Evolutionary conservation across 768 basidiomycete genomes (phyloP).

Genomic region (Ephemerocybe angulata): DNA sequence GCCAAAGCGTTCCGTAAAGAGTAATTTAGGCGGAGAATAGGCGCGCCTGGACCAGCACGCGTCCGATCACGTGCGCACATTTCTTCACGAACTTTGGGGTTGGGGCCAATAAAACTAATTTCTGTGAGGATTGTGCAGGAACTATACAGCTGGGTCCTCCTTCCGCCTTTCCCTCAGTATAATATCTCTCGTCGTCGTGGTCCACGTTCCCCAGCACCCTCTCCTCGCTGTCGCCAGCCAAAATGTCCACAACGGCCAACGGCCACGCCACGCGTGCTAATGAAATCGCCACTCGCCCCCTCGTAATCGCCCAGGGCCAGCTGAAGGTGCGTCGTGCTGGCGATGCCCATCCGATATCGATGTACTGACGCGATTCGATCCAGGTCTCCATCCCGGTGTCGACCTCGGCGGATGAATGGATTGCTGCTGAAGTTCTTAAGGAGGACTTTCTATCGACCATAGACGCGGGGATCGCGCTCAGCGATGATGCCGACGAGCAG

Average conservation of each 20-base stretch:
- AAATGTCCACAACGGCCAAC: slow-evolving; percentile 37
- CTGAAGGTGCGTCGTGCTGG: slow-evolving; percentile 43
- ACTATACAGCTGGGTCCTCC: no score
- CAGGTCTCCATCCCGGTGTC: slow-evolving; percentile 88
- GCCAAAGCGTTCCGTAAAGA: background rate
- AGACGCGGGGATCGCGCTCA: slow-evolving; percentile 50
- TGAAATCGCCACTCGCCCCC: slow-evolving; percentile 45
- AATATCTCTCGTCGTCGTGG: background rate
- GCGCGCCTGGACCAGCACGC: slow-evolving; percentile 15
- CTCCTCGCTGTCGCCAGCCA: slow-evolving; percentile 19
- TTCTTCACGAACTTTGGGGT: slow-evolving; percentile 31
- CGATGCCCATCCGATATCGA: background rate
- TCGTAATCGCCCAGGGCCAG: slow-evolving; percentile 45
- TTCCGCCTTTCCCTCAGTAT: background rate
- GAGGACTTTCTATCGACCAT: slow-evolving; percentile 77
- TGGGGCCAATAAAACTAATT: background rate
- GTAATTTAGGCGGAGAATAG: background rate
- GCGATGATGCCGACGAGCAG: slow-evolving; percentile 48
- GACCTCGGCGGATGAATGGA: slow-evolving; percentile 81
- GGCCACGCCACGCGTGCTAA: slow-evolving; percentile 32
- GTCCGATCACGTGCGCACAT: slow-evolving; percentile 31
- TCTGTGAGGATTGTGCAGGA: no score
- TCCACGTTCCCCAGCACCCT: background rate
- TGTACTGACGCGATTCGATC: slow-evolving; percentile 8
- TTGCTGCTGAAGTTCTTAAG: slow-evolving; percentile 84